Base-by-base conservation (phyloP, 768 basidiomycete species). In the Trichaptum fuscoviolaceum region DNA sequence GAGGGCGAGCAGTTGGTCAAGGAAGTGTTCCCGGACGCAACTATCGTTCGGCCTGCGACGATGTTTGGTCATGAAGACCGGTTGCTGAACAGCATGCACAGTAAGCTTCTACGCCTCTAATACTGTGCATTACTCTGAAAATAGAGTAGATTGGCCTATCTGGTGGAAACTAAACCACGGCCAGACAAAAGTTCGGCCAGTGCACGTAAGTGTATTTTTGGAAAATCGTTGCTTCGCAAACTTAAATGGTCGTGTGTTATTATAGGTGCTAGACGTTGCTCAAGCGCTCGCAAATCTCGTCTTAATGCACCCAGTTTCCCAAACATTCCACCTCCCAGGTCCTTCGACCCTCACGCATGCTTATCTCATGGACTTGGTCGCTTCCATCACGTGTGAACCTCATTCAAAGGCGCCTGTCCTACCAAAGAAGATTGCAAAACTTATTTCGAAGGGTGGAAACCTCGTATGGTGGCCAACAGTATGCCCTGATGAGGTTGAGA, bases 51-150 rank as follows among this genome's bases (percentile, higher is more conserved):
- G 62, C 97, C 97, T 57, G 86, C 86, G 10, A 74, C 85, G 35
- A 87, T 98, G 87, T 99, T 82, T 76, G 97, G 97, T n/a, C 87
- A 90, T 73, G 97, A 99, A 78, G 97, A 99, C 80, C 93, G 90
- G 77, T 78, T 99, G 63, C 78, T 99, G 74, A 96, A 91, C 75
- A 95, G 92, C 75, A 91, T 97, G 77, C 91, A 95, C 63, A 80
- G 95, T 96, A 75, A 77, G 91, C 84, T 24, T 58, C 30, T 62
- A 66, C 69, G 63, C 67, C 67, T 63, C 70, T 70, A 25, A 66
- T 65, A 68, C 35, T 62, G 64, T 65, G 64, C 57, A 34, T 66
- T 23, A 15, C 64, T 34, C 69, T 59, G 61, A 59, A 60, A 67
- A 62, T 62, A 66, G 71, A 70, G 20, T 72, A 96, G 95, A 86